Conservation (phyloP, 495 filamentous ascomycete species). For the Hyaloscypha variabilis region DNA sequence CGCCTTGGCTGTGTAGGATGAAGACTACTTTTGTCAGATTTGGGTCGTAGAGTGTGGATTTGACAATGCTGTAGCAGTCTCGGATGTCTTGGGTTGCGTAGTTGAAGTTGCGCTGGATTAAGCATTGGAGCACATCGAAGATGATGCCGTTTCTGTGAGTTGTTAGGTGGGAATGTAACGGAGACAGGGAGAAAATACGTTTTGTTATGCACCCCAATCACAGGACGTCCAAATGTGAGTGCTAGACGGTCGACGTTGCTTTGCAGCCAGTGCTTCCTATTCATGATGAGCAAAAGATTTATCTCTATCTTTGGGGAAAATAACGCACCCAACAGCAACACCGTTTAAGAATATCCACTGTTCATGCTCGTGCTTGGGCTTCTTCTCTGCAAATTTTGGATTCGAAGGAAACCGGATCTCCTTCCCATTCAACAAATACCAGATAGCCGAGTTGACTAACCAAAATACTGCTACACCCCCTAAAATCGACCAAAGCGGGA, state of each 20-base stretch:
- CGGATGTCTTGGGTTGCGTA: constrained; percentile 75
- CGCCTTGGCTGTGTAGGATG: constrained; percentile 82
- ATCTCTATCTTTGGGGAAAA: constrained; percentile 6
- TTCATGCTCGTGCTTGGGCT: constrained; percentile 59
- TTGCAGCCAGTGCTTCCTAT: constrained; percentile 63
- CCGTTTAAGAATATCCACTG: constrained; percentile 79
- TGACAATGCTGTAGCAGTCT: constrained; percentile 55
- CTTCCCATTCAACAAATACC: constrained; percentile 36
- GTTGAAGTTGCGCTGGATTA: constrained; percentile 74
- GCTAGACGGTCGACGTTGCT: constrained; percentile 72
- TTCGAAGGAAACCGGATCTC: constrained; percentile 11
- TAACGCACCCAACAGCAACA: constrained; percentile 59
- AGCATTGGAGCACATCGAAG: constrained; percentile 75
- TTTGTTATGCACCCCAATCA: constrained; percentile 82
- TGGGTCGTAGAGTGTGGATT: constrained; percentile 57
- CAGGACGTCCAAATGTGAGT: constrained; percentile 70
- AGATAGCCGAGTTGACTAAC: constrained; percentile 51
- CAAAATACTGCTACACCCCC: constrained; percentile 40
- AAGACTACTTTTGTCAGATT: constrained; percentile 72
- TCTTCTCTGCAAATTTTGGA: constrained; percentile 12
- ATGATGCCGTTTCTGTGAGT: constrained; percentile 55
- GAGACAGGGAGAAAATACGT: constrained; percentile 47
- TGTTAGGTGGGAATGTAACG: background rate
- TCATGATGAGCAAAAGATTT: constrained; percentile 3
- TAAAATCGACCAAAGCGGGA: constrained; percentile 53